Evolutionary conservation across 2,329 filamentous ascomycete genomes (phyloP).

Genomic region (Neopestalotiopsis sp.): DNA sequence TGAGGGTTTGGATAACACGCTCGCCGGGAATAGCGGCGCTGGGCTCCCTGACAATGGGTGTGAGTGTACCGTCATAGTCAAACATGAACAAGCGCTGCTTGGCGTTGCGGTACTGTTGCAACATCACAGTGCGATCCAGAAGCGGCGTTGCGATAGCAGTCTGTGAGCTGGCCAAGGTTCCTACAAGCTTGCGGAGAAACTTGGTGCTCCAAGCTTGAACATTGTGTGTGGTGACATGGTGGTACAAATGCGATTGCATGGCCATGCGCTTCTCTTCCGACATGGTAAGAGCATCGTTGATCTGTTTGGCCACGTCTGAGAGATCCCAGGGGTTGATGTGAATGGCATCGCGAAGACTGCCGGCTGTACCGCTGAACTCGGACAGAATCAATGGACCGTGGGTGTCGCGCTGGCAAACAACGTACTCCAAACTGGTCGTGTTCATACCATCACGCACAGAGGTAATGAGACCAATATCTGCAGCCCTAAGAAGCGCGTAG

Average conservation of each 20-base stretch:
- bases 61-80: constrained; percentile 97
- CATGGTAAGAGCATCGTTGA: constrained; percentile 84
- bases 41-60: constrained; percentile 92
- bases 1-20: constrained; percentile 79
- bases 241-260: constrained; percentile 78
- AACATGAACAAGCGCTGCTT: constrained; percentile 94
- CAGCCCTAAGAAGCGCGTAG: constrained; percentile 88
- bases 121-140: constrained; percentile 75
- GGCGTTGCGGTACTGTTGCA: constrained; percentile 76
- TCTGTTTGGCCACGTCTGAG: constrained; percentile 80
- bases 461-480: constrained; percentile 92
- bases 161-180: constrained; percentile 78
- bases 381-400: constrained; percentile 91
- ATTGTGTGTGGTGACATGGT: constrained; percentile 84
- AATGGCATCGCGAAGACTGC: constrained; percentile 82
- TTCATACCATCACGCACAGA: constrained; percentile 98
- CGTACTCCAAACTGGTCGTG: constrained; percentile 93
- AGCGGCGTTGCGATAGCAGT: constrained; percentile 79
- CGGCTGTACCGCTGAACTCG: constrained; percentile 94
- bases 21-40: constrained; percentile 87
- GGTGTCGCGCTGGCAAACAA: constrained; percentile 87
- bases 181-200: constrained; percentile 79
- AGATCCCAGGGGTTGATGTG: constrained; percentile 98
- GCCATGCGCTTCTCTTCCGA: constrained; percentile 65
- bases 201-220: constrained; percentile 85